Evolutionary conservation across 2,329 filamentous ascomycete species (phyloP), one percentile per base, ranked within the genome.

Genomic region (Beauveria scarabaeidicola): DNA sequence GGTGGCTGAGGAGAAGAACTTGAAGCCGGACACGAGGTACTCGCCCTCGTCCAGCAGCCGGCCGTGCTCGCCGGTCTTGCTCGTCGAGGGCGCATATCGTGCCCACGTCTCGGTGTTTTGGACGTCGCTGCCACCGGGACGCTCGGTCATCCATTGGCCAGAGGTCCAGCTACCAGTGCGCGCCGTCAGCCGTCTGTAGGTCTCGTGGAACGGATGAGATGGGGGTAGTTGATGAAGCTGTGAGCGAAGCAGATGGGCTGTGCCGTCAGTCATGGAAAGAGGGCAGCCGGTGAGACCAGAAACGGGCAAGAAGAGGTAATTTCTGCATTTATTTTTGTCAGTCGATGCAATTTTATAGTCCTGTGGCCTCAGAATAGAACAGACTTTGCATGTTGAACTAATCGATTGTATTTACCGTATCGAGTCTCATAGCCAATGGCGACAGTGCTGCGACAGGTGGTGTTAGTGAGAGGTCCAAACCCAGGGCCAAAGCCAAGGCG

Each of bases 91-190:
- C 2, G 59, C 27, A 27, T 61, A 60, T 3, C 47, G 29, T 2
- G 61, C 61, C 59, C 60, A 61, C 6, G 61, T 61, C 27, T 63
- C 61, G 9, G 61, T 58, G 57, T 61, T 63, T 41, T 61, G 60
- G 5, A 63, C 60, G 25, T 63, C 61, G 38, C 61, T 63, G 43
- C 61, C 60, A 5, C 61, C 61, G 3, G 61, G 40, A 3, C 61
- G 59, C 48, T 63, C 61, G 2, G 61, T 63, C 61, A 63, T 63
- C 61, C 61, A 63, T 46, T 63, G 61, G 13, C 61, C 60, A 15
- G 61, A 63, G 6, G 60, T 61, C 61, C 61, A 63, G 23, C 21
- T 38, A 25, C 47, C 48, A 13, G 53, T 51, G 38, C 61, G 52
- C 1, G 58, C 58, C 7, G 44, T 58, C 21, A 63, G 57, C 3